phyloP scores from a whole-genome alignment of 306 rosid species.

The Prunus armeniaca region DNA sequence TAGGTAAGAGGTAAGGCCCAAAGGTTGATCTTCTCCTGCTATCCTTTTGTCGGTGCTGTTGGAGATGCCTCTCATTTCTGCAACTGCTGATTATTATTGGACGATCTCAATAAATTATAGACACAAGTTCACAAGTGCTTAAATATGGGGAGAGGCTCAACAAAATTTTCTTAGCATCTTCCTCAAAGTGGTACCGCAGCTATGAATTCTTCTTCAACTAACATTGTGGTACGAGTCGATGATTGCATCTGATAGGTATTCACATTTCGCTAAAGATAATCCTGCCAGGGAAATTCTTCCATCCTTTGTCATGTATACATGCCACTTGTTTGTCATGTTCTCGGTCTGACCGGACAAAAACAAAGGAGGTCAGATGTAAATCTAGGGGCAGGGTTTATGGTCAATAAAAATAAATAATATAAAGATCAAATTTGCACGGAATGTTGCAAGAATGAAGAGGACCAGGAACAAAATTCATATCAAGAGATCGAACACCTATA shows the following conservation, averaged over 20 bases:
- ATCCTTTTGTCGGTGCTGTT: too few species aligned
- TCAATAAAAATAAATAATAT: too few species aligned
- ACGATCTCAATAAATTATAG: neutral
- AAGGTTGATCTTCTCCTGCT: neutral
- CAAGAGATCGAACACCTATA: neutral
- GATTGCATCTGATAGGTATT: constrained; percentile 94
- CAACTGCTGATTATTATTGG: constrained; percentile 2
- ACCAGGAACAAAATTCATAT: neutral
- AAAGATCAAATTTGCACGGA: too few species aligned
- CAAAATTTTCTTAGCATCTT: constrained; percentile 29
- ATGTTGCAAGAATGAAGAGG: neutral
- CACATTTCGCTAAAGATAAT: constrained; percentile 80
- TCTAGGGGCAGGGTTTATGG: neutral
- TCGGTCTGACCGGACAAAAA: constrained; percentile 57
- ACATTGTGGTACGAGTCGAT: constrained; percentile 83
- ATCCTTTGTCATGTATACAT: constrained; percentile 95
- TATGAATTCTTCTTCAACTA: constrained; percentile 43
- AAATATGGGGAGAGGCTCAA: constrained; percentile 24
- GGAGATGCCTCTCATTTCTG: neutral
- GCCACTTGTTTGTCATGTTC: constrained; percentile 95
- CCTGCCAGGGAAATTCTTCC: constrained; percentile 98
- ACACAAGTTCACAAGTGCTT: neutral
- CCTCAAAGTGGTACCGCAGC: constrained; percentile 12
- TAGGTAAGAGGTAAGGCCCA: neutral
- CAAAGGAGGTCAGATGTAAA: neutral